Base-by-base conservation (phyloP, 1,139 yeast genomes). In the Candida labiduridarum region DNA sequence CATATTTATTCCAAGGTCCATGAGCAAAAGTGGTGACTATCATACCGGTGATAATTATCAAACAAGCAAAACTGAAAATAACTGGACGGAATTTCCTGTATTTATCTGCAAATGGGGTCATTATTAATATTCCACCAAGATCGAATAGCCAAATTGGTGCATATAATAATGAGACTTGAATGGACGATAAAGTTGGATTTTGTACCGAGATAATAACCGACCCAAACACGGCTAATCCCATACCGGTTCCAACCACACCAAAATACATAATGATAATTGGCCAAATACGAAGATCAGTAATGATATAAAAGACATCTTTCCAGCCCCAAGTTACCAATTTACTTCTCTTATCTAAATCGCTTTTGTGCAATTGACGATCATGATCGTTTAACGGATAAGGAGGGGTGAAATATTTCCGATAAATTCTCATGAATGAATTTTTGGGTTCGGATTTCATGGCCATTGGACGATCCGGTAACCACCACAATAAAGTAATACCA, bases 91-190 rank as follows among this genome's bases (percentile, higher is more conserved):
- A 74, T 48, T 70, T 72, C 61, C 80, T 83, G 68, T 65, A 86
- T 56, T 69, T 79, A 70, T 89, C 96, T 7, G 95, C 89, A 60
- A 89, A 76, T 14, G 96, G 96, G 1, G 96, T 89, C 50, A 89
- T 70, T 14, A 85, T 63, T 41, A 89, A 64, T 58, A 89, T 90
- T 1, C 91, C 94, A n/a, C 82, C 85, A 49, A 88, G 72, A 65
- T 89, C 96, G 66, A 88, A 89, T 45, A 89, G 71, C 96, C 96
- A 89, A 59, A 90, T 89, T 35, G 96, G 96, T 4, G 96, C 96
- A 58, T 87, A 86, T 51, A 89, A 74, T 41, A 89, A 76, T 0
- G 94, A 86, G 16, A 89, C 83, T 52, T 85, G 74, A 57, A 89
- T 87, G 2, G 91, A 84, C 1, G 84, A 69, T 58, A 89, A 76